Percentiles rank a stretch among this genome's conserved stretches.
Conservation (phyloP, 163 green algal genomes). For the Chlorella variabilis region DNA sequence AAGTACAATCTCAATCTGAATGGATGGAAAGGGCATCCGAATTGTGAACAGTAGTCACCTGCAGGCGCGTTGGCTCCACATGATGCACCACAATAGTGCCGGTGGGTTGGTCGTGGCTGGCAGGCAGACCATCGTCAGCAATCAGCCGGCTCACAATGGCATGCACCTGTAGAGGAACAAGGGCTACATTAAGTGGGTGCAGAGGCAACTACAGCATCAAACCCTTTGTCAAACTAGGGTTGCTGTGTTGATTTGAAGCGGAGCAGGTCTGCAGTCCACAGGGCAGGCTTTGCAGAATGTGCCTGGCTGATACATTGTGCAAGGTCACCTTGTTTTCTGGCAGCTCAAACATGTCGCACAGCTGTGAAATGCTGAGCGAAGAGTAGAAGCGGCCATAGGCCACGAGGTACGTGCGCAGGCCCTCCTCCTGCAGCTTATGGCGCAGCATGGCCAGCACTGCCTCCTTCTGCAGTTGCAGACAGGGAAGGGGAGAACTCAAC, state of each 20-base stretch:
- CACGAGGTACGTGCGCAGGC: constrained; percentile 95
- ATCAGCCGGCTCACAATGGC: constrained; percentile 93
- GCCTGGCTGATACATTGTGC: no score
- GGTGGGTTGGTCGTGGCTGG: constrained; percentile 94
- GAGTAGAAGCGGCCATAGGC: constrained; percentile 89
- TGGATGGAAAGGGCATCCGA: no score
- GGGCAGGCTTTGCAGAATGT: no score
- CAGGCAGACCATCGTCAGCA: constrained; percentile 89
- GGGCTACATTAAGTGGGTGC: no score
- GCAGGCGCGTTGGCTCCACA: constrained; percentile 82
- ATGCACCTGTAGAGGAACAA: constrained; percentile 67
- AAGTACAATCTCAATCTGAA: no score
- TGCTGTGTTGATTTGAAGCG: no score
- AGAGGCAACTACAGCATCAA: no score
- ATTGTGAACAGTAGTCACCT: no score
- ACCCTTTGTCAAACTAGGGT: no score
- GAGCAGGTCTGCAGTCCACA: no score
- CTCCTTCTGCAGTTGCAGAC: constrained; percentile 53
- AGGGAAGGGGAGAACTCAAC: background rate
- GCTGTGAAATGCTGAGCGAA: constrained; percentile 85
- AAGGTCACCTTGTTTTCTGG: constrained; percentile 68
- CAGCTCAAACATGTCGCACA: constrained; percentile 92
- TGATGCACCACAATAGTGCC: constrained; percentile 93
- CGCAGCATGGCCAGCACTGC: constrained; percentile 71
- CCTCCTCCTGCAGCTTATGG: constrained; percentile 85